Base-by-base conservation (phyloP, 2,329 filamentous ascomycete species). In the Phoma herbarum region DNA sequence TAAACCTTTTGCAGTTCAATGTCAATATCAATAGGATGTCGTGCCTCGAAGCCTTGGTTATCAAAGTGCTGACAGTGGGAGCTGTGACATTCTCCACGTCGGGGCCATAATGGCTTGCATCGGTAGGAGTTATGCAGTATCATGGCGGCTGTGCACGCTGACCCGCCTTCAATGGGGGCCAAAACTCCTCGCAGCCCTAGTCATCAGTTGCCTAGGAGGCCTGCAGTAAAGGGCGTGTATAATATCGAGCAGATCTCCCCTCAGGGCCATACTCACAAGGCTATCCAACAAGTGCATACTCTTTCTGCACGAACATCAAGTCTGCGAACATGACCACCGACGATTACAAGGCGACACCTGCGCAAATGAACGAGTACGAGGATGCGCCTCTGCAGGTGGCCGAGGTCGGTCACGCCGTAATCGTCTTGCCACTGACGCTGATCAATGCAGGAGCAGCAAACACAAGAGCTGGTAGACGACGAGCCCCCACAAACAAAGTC, bases 171-270 rank as follows among this genome's bases (percentile, higher is more conserved):
- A 31, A 57, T 47, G 47, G 61, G 60, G 52, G 53, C 44, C 49
- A 41, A 57, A 63, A 42, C 53, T 57, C 49, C 57, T 60, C 60
- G 66, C 59, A 70, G 63, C 68, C 53, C 58, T 57, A 59, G 43
- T 56, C 51, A 52, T 37, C 43, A 43, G 45, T 54, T 45, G 59
- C 57, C 47, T 52, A 49, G 55, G 71, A 75, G 71, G 73, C 72
- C 72, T 68, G 60, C 70, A 71, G 63, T 64, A 71, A 57, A 48
- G 41, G 53, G 42, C 31, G 9, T 33, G 45, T 72, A 73, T 73
- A 73, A 50, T 2, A 35, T n/a, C 31, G 2, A n/a, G 16, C 16
- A 6, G 16, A 6, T 14, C 14, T n/a, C 7, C 31, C 7, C n/a
- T n/a, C 4, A 35, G 31, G 31, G 31, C 31, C 1, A n/a, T 16